Evolutionary conservation across 2,329 filamentous ascomycete genomes (phyloP).

Genomic region (Seiridium cupressi): DNA sequence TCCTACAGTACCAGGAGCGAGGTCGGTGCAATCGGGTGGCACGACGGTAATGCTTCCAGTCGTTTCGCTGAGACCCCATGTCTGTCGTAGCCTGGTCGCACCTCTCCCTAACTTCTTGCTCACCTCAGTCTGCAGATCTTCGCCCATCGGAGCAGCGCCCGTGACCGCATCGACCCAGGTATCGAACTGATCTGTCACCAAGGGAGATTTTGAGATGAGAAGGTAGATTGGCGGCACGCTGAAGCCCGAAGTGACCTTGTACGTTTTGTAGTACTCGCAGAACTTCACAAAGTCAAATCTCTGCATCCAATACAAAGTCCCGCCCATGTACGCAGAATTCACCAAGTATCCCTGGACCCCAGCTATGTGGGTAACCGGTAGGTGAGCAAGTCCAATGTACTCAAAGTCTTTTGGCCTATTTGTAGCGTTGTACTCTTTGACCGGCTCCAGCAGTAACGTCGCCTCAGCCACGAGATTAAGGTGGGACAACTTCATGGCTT

Average conservation of each 20-base stretch:
- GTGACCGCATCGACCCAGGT: constrained; percentile 43
- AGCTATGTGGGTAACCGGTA: constrained; percentile 46
- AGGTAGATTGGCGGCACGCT: constrained; percentile 62
- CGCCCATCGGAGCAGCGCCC: constrained; percentile 57
- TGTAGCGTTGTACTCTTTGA: constrained; percentile 25
- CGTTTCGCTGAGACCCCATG: constrained; percentile 60
- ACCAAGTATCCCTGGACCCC: constrained; percentile 43
- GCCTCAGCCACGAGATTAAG: constrained; percentile 39
- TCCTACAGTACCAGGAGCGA: constrained; percentile 45
- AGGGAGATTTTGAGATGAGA: constrained; percentile 54
- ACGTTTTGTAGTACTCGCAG: constrained; percentile 47
- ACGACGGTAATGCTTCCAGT: constrained; percentile 45
- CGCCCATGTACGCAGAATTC: constrained; percentile 38
- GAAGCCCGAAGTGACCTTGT: constrained; percentile 53
- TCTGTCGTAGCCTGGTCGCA: constrained; percentile 44
- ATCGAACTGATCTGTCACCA: constrained; percentile 55
- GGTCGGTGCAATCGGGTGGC: constrained; percentile 19
- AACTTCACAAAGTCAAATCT: constrained; percentile 57
- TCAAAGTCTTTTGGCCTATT: constrained; percentile 21
- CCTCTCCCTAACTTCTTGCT: constrained; percentile 44
- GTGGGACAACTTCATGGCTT: constrained; percentile 45
- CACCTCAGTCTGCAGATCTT: constrained; percentile 50
- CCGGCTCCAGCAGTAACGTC: constrained; percentile 26
- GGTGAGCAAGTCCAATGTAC: constrained; percentile 37
- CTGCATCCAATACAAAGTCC: constrained; percentile 60